Conservation (phyloP, 2,329 filamentous ascomycete genomes). For the Arthrocladium fulminans region DNA sequence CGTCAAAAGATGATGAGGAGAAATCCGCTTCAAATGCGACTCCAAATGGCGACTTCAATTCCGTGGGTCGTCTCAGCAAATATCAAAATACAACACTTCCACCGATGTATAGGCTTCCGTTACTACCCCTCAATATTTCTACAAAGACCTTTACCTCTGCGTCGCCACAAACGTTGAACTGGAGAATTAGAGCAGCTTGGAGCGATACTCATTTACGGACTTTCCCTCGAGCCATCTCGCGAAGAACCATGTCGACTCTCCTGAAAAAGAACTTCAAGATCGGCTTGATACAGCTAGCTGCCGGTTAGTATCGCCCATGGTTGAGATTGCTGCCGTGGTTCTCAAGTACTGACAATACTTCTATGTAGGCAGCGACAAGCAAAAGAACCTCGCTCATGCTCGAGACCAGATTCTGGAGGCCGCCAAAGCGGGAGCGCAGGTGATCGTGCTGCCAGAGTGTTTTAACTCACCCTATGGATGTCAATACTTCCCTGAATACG, state of each 20-base stretch:
- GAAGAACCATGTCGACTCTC: constrained; percentile 42
- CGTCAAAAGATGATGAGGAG: not conserved
- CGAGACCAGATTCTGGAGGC: constrained; percentile 76
- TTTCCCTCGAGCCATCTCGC: not conserved
- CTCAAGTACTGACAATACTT: not conserved
- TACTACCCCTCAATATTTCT: not conserved
- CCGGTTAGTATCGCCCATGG: constrained; percentile 39
- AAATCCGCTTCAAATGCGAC: not conserved
- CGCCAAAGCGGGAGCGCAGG: constrained; percentile 62
- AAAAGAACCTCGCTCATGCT: constrained; percentile 71
- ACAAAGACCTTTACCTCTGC: not conserved
- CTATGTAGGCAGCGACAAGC: constrained; percentile 62
- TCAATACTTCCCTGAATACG: constrained; percentile 82
- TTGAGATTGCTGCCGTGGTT: not conserved
- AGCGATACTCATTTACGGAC: not conserved
- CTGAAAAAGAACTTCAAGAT: constrained; percentile 72
- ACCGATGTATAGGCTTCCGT: not conserved
- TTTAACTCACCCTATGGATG: constrained; percentile 98
- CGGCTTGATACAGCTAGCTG: constrained; percentile 71
- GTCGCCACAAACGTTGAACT: not conserved
- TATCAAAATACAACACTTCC: not conserved
- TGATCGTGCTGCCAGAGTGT: constrained; percentile 92
- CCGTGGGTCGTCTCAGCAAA: not conserved
- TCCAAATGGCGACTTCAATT: not conserved
- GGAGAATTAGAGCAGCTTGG: not conserved